Base-by-base conservation (phyloP, 495 filamentous ascomycete genomes). In the Penicillium manginii region DNA sequence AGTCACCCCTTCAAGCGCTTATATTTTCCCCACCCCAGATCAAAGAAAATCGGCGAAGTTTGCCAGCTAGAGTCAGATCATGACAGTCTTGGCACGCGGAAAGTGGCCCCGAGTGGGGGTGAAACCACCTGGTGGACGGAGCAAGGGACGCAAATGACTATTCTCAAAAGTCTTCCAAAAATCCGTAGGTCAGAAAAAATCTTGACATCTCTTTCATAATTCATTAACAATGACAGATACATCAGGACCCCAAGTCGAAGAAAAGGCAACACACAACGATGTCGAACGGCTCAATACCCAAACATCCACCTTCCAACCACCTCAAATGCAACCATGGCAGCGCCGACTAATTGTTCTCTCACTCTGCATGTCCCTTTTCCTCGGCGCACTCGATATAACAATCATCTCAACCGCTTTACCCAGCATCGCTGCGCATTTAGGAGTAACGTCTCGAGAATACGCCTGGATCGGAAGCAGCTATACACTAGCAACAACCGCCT, bases 401-500 rank as follows among this genome's bases (percentile, higher is more conserved):
- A 83, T 84, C 40, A 65, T 84, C 31, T 80, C 80, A 7, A 84
- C 81, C 2, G 80, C 81, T 1, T 62, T 84, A n/a, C 86, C 86
- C 3, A 86, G 84, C 2, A 91, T 91, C 54, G 81, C 87, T 0
- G 70, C 78, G 2, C 72, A 84, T 42, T 89, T 90, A 62, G 58
- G 82, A 42, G 83, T 83, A 47, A 79, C 78, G 1, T 81, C 82
- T 49, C 79, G 83, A 49, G 87, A 86, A 4, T 92, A 90, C 65
- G 88, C 87, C 39, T 92, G 89, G 89, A 89, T 92, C 63, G 87
- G 86, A 2, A 85, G 83, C 17, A 84, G 85, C 6, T 91, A 87
- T 65, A 75, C 88, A n/a, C 81, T 94, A 4, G 87, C 86, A n/a
- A 87, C 84, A 67, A 79, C 87, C 2, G 84, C 90, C 2, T 83